Evolutionary conservation across 805 yeast genomes (phyloP), one percentile per base, ranked within the genome.

Genomic region (Barnettozyma populi): DNA sequence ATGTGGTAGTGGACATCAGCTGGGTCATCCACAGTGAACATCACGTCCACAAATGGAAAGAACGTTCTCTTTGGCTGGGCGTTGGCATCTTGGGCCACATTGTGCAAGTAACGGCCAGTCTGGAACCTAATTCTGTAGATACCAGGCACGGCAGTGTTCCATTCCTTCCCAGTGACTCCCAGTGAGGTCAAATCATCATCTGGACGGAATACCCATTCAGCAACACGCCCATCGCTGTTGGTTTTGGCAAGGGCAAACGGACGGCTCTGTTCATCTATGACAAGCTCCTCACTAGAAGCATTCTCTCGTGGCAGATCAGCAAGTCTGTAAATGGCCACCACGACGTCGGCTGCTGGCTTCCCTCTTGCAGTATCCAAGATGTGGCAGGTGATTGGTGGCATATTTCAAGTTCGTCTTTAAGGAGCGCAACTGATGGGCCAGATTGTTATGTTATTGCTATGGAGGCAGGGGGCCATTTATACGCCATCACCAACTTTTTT

Each of bases 1-100:
- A 90, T 84, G 63, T 90, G 98, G 66, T 89, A 90, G 63, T 90
- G 98, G 35, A 78, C 70, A 50, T 83, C 88, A 0, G 88, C 83
- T 0, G 86, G 85, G 52, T 73, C 72, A 7, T 74, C 74, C 4
- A 90, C 79, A 27, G 75, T 76, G 61, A 90, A 90, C 1, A 75
- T 71, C 36, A 90, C 86, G 51, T 90, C 97, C 8, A 90, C 89
- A 60, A 77, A 84, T 0, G 97, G 97, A 72, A 90, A 90, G 62
- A 90, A 90, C 1, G 90, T 83, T 48, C 72, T 67, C 48, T 67
- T 65, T 41, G 56, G 60, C 25, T 50, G 55, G 36, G 50, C 11
- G n/a, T 14, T 29, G 32, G 54, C 56, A 41, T 52, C 51, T 9
- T 42, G 45, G n/a, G 53, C 51, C 36, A 47, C 45, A 11, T 62